Evolutionary conservation across 495 filamentous ascomycete genomes (phyloP).

Genomic region (Neurospora sp.): DNA sequence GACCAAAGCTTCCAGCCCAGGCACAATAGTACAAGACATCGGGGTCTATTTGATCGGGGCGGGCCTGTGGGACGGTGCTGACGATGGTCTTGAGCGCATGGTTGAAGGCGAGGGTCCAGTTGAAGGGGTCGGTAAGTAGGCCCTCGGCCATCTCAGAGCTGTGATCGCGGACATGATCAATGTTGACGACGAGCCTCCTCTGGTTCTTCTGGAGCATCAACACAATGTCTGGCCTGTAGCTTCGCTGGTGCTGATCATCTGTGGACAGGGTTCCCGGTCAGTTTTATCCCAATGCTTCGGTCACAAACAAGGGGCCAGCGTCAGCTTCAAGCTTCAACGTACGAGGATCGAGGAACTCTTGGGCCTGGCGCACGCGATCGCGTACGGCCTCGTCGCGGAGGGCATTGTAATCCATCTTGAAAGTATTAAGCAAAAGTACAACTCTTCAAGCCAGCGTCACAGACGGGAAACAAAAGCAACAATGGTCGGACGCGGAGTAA

Average conservation of each 20-base stretch:
- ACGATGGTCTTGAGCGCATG: slow-evolving; percentile 80
- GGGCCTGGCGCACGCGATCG: slow-evolving; percentile 69
- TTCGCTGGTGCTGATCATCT: slow-evolving; percentile 52
- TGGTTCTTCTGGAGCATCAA: slow-evolving; percentile 86
- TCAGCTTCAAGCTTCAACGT: slow-evolving; percentile 5
- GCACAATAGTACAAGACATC: slow-evolving; percentile 81
- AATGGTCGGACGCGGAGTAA: slow-evolving; percentile 4
- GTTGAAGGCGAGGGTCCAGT: slow-evolving; percentile 79
- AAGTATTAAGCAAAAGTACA: background rate
- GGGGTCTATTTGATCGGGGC: slow-evolving; percentile 37
- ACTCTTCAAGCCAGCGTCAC: background rate
- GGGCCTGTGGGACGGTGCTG: slow-evolving; percentile 56
- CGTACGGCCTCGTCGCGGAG: slow-evolving; percentile 74
- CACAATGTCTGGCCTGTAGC: slow-evolving; percentile 79
- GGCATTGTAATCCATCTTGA: slow-evolving; percentile 58
- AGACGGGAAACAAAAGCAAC: background rate
- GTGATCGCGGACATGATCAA: slow-evolving; percentile 89
- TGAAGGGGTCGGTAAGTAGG: slow-evolving; percentile 77
- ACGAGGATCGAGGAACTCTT: slow-evolving; percentile 84
- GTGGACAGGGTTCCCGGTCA: slow-evolving; percentile 9
- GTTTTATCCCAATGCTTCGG: background rate
- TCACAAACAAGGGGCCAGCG: background rate
- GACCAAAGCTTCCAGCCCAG: slow-evolving; percentile 88
- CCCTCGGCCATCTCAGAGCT: slow-evolving; percentile 84
- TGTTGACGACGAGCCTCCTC: slow-evolving; percentile 70